A percentile compares a stretch with the other conserved stretches of the same genome.
Evolutionary conservation across 177 flowering plant genomes (phyloP).

Genomic region (Vitis hybrid): DNA sequence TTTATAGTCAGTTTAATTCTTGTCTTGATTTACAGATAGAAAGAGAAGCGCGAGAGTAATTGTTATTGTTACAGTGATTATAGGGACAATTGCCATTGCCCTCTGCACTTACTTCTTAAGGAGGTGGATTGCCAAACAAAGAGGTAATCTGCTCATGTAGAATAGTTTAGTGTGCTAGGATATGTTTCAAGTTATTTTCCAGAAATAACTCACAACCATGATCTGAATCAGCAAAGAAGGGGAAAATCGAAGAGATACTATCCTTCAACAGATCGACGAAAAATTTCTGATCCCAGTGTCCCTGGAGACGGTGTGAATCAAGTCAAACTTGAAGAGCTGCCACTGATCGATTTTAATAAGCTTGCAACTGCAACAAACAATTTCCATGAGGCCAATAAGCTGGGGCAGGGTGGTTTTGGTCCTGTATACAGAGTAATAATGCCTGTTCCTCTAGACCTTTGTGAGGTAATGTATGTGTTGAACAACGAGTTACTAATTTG

Average conservation of each 20-base stretch:
- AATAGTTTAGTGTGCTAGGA: neutral
- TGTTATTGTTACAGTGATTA: neutral
- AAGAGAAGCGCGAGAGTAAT: neutral
- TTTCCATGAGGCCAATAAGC: conserved; percentile 20
- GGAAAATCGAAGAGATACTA: conserved; percentile 3
- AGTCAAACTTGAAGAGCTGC: conserved; percentile 18
- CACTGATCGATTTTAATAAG: conserved; percentile 11
- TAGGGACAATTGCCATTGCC: conserved; percentile 4
- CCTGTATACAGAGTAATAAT: conserved; percentile 12
- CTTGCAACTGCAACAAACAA: conserved; percentile 20
- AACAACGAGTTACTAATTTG: neutral
- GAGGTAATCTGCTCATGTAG: conserved; percentile 2
- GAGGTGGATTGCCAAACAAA: conserved; percentile 11
- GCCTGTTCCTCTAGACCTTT: neutral
- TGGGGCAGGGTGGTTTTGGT: conserved; percentile 15
- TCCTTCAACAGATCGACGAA: conserved; percentile 9
- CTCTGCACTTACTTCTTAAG: conserved; percentile 9
- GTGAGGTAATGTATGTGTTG: neutral
- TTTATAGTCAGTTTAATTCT: no score
- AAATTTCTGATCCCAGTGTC: neutral
- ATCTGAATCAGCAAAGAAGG: conserved; percentile 7
- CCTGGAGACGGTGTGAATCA: conserved; percentile 4
- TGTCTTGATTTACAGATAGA: no score
- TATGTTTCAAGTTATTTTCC: neutral
- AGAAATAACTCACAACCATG: neutral